These are phyloP conservation scores for Neurospora sp. DNA, from an alignment of 495 filamentous ascomycete species.

Conservation along the genomic window DNA sequence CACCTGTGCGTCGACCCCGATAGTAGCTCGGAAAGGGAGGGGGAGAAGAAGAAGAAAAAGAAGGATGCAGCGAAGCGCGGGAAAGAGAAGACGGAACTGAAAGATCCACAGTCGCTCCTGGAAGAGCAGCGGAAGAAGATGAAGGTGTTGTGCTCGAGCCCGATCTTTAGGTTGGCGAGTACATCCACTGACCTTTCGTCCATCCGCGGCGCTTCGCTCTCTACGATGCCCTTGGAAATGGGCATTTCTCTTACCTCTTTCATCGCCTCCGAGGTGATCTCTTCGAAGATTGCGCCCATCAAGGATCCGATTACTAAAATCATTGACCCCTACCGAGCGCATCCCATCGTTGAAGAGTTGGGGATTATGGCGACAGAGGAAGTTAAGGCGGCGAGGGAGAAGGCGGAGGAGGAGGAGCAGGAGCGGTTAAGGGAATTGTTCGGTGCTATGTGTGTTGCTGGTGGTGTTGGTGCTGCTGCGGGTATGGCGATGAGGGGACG, in stretches of 20 bases:
- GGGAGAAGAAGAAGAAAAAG: background rate
- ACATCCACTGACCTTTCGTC: slow-evolving; percentile 44
- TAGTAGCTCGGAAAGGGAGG: slow-evolving; percentile 12
- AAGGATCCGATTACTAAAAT: slow-evolving; percentile 11
- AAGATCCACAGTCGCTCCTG: rapidly evolving
- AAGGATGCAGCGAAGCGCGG: background rate
- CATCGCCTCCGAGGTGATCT: slow-evolving; percentile 30
- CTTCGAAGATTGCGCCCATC: slow-evolving; percentile 32
- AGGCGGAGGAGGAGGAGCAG: background rate
- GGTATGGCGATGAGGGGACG: background rate
- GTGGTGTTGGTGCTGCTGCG: background rate
- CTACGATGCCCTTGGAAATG: slow-evolving; percentile 52
- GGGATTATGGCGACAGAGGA: background rate
- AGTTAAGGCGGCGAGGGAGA: background rate
- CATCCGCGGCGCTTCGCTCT: slow-evolving; percentile 53
- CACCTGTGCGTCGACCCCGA: slow-evolving; percentile 43
- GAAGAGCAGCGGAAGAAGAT: slow-evolving; percentile 7
- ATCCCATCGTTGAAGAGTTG: background rate
- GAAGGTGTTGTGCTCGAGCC: slow-evolving; percentile 53
- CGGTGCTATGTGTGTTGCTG: background rate
- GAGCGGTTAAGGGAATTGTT: background rate
- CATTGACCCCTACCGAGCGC: background rate
- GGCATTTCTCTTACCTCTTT: slow-evolving; percentile 48
- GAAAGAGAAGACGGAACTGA: background rate
- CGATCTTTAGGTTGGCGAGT: slow-evolving; percentile 54